A percentile compares a stretch with the other conserved stretches of the same genome.
Conservation (phyloP, 148 eudicot genomes). For the Cornus suecica region DNA sequence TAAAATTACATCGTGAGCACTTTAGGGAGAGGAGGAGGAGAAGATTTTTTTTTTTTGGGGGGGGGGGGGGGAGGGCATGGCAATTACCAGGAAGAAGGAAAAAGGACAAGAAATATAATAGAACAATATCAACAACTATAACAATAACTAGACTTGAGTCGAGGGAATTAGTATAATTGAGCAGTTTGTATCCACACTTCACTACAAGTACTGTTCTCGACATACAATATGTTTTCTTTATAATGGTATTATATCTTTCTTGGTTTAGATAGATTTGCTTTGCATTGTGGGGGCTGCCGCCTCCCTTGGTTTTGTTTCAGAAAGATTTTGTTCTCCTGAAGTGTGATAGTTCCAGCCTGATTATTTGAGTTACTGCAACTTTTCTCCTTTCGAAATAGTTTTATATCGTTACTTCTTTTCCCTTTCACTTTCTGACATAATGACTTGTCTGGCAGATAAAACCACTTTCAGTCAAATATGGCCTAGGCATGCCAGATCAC, state of each 20-base stretch:
- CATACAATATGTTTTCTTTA: neutral
- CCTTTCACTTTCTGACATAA: neutral
- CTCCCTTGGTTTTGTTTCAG: too few species aligned
- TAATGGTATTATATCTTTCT: neutral
- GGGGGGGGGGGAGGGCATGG: too few species aligned
- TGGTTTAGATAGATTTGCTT: neutral
- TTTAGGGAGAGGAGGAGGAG: too few species aligned
- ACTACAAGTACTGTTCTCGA: neutral
- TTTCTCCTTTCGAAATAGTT: neutral
- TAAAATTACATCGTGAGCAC: too few species aligned
- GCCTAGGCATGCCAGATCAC: conserved; percentile 86
- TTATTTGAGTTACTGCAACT: neutral
- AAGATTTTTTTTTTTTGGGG: too few species aligned
- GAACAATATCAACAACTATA: too few species aligned
- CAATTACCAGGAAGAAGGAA: too few species aligned
- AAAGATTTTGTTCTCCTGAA: neutral
- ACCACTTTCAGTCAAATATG: conserved; percentile 81
- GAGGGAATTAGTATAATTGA: neutral
- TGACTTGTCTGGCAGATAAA: conserved; percentile 51
- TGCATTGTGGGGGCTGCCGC: too few species aligned
- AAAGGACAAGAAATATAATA: too few species aligned
- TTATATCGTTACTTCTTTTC: neutral
- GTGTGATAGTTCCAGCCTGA: neutral
- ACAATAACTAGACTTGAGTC: neutral
- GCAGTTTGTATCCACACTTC: neutral